A percentile compares a stretch with the other conserved stretches of the same genome.
phyloP scores from a whole-genome alignment of 441 rosid species.

The Aleurites moluccanus region DNA sequence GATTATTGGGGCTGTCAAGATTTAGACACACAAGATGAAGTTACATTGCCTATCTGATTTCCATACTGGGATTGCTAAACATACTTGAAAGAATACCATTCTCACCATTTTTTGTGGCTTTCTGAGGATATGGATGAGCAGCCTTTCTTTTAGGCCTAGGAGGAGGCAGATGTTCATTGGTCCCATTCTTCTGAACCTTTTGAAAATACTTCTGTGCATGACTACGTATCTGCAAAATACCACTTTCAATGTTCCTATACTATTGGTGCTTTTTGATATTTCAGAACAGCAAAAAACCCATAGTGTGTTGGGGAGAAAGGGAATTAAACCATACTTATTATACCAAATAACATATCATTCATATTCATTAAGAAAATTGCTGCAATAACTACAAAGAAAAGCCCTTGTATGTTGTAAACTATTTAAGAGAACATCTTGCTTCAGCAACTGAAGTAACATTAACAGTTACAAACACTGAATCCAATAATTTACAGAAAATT shows the following conservation, averaged over 20 bases:
- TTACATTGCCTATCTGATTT: background rate
- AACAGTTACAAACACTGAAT: background rate
- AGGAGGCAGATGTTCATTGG: conserved; percentile 86
- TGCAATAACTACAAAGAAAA: background rate
- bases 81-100: background rate
- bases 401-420: background rate
- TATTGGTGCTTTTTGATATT: background rate
- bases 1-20: conserved; percentile 22
- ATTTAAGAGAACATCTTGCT: background rate
- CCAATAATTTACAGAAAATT: background rate
- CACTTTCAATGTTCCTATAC: background rate
- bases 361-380: background rate
- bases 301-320: too few species aligned
- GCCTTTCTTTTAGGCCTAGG: conserved; percentile 98
- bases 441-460: background rate
- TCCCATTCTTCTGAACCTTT: conserved; percentile 89
- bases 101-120: conserved; percentile 71
- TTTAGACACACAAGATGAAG: background rate
- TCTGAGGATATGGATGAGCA: conserved; percentile 88
- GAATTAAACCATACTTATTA: background rate
- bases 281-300: background rate
- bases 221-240: conserved; percentile 78
- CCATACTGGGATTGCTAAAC: background rate
- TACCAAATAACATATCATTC: background rate
- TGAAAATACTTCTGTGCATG: conserved; percentile 93